These are phyloP conservation scores for Aspergillus sp. DNA, from an alignment of 2,329 filamentous ascomycete genomes.

Conservation along the genomic window DNA sequence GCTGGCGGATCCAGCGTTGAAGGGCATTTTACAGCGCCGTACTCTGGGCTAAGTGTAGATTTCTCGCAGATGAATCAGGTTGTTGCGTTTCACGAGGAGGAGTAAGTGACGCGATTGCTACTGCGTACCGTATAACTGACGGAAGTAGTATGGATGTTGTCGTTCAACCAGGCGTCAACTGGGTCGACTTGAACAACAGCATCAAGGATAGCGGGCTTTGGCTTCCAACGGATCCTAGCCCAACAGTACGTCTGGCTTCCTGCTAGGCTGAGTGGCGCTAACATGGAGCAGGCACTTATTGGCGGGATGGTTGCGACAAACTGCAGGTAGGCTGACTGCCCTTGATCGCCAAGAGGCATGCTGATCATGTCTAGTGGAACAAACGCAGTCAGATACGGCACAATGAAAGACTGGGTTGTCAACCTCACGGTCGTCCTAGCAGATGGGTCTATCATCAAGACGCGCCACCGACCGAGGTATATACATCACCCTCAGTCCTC, in stretches of 20 bases:
- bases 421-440: slow-evolving; percentile 73
- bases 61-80: slow-evolving; percentile 87
- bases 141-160: slow-evolving; percentile 74
- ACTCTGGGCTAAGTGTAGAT: slow-evolving; percentile 85
- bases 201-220: slow-evolving; percentile 66
- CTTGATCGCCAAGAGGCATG: no score
- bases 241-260: neutral
- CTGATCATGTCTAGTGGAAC: slow-evolving; percentile 51
- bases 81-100: slow-evolving; percentile 76
- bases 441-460: slow-evolving; percentile 71
- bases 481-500: neutral
- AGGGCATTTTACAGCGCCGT: slow-evolving; percentile 85
- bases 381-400: slow-evolving; percentile 68
- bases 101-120: slow-evolving; percentile 40
- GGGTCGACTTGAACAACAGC: slow-evolving; percentile 83
- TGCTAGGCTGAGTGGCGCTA: neutral
- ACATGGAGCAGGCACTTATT: slow-evolving; percentile 58
- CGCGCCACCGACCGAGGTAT: slow-evolving; percentile 53
- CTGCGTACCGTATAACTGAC: neutral
- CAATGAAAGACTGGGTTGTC: slow-evolving; percentile 77
- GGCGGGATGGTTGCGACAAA: slow-evolving; percentile 70
- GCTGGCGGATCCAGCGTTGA: slow-evolving; percentile 86
- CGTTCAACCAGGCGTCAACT: slow-evolving; percentile 86
- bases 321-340: slow-evolving; percentile 44
- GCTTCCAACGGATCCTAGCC: neutral